Percentiles rank a stretch among this genome's conserved stretches.
phyloP scores from a whole-genome alignment of 2,329 filamentous ascomycete species.

The Hymenoscyphus repandus region DNA sequence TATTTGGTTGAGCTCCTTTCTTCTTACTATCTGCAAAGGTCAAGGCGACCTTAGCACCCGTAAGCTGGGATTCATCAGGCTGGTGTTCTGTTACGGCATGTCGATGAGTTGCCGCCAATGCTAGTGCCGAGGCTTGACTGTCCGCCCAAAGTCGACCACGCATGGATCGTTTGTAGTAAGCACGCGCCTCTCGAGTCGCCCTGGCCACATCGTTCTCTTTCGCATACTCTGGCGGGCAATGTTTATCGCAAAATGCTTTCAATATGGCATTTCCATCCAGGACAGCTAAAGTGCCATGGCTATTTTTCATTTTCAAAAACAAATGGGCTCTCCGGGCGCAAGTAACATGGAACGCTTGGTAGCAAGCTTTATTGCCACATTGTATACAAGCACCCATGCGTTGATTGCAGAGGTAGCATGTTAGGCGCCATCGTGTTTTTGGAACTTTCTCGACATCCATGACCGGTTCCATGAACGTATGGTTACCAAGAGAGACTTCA shows the following conservation, averaged over 20 bases:
- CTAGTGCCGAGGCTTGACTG: conserved; percentile 76
- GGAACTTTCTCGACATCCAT: conserved; percentile 98
- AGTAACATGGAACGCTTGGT: conserved; percentile 94
- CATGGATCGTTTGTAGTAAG: conserved; percentile 87
- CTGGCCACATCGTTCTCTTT: conserved; percentile 77
- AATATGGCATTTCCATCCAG: conserved; percentile 75
- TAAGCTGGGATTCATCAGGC: conserved; percentile 76
- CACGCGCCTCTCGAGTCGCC: conserved; percentile 77
- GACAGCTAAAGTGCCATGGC: conserved; percentile 70
- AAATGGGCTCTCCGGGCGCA: conserved; percentile 84
- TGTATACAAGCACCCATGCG: conserved; percentile 98
- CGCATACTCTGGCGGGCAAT: conserved; percentile 84
- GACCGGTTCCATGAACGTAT: conserved; percentile 96
- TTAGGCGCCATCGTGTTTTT: conserved; percentile 86
- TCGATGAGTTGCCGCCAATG: conserved; percentile 68
- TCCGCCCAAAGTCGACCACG: conserved; percentile 87
- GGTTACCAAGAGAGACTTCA: conserved; percentile 90
- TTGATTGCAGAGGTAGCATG: conserved; percentile 95
- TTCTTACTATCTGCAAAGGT: conserved; percentile 70
- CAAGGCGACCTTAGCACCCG: conserved; percentile 74
- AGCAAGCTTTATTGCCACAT: conserved; percentile 96
- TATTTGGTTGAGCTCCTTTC: conserved; percentile 60
- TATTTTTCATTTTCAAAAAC: conserved; percentile 95
- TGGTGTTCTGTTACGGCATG: conserved; percentile 62
- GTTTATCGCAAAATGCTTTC: conserved; percentile 94